Base-by-base conservation (phyloP, 2,329 filamentous ascomycete genomes). In the Shiraia sp. region DNA sequence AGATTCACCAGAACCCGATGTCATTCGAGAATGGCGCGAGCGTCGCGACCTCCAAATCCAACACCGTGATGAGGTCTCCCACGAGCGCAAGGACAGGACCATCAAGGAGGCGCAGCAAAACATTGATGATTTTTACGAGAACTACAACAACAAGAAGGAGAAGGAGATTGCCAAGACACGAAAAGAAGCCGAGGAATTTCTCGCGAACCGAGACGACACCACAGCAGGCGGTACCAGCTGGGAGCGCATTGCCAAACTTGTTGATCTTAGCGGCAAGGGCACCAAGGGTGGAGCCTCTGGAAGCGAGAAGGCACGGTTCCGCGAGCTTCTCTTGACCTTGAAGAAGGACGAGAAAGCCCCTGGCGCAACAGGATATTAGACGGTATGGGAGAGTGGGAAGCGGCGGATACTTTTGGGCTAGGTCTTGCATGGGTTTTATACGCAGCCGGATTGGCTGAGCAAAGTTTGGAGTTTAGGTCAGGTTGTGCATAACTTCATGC, bases 91-190 rank as follows among this genome's bases (percentile, higher is more conserved):
- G 69, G 81, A 83, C 50, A 85, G 92, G 69, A 96, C 90, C 2
- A 76, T 96, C 66, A 84, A 89, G 69, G 90, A 93, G 58, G 93
- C 93, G 9, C 90, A 90, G 66, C 82, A 91, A 68, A 93, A 95
- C 70, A 95, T 99, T 53, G 93, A 99, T 69, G 93, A 96, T 70
- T 99, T 97, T 75, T 99, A 99, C 78, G 91, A 96, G 67, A 96
- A 96, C 74, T 99, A 99, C 79, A 97, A 97, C 77, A 85, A 87
- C 72, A 96, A 96, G 77, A 92, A 93, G 71, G 93, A 99, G 70
- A 97, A 97, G 80, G 83, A 82, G 45, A 86, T 96, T 56, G 79
- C 86, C 15, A 89, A 95, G 76, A 93, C 92, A 42, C 83, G 86
- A 61, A 87, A 88, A 70, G 93, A 99, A 59, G 93, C 92, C 6